phyloP scores from a whole-genome alignment of 139 green algal genomes.

The Asterochloris erici region DNA sequence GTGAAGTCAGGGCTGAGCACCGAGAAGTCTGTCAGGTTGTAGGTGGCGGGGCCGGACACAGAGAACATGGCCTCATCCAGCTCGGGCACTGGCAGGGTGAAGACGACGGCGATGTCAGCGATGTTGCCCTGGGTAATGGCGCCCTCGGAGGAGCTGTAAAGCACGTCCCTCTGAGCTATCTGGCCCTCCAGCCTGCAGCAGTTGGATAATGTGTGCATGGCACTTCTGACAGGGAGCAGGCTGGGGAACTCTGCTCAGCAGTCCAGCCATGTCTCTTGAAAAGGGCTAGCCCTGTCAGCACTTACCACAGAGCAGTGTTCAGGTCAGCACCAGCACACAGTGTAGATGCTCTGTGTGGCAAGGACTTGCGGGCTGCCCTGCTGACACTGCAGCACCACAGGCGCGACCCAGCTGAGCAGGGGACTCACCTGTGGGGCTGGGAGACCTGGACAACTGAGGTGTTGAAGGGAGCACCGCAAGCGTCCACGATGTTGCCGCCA shows the following conservation, averaged over 20 bases:
- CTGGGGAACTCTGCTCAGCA: too few relatives aligned
- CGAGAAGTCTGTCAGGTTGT: neutral
- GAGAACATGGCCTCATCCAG: constrained; percentile 6
- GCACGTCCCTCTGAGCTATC: neutral
- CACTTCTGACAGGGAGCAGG: too few relatives aligned
- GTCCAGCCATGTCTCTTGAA: too few relatives aligned
- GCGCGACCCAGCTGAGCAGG: too few relatives aligned
- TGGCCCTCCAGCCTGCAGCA: constrained; percentile 5
- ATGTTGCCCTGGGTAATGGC: neutral
- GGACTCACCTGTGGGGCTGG: neutral
- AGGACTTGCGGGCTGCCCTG: too few relatives aligned
- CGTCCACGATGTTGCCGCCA: constrained; percentile 15
- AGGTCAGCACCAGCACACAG: too few relatives aligned
- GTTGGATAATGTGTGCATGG: too few relatives aligned
- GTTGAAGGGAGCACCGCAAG: constrained; percentile 6
- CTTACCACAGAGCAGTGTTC: too few relatives aligned
- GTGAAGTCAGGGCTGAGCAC: neutral
- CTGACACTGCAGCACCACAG: neutral
- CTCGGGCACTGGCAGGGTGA: constrained; percentile 6
- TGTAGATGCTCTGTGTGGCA: too few relatives aligned
- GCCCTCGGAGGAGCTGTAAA: constrained; percentile 1
- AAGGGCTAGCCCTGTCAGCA: too few relatives aligned
- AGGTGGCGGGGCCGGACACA: constrained; percentile 8
- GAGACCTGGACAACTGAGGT: neutral
- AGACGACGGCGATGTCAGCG: constrained; percentile 2